Evolutionary conservation across 2,329 filamentous ascomycete species (phyloP).

Genomic region (Hypoxylon sp.): DNA sequence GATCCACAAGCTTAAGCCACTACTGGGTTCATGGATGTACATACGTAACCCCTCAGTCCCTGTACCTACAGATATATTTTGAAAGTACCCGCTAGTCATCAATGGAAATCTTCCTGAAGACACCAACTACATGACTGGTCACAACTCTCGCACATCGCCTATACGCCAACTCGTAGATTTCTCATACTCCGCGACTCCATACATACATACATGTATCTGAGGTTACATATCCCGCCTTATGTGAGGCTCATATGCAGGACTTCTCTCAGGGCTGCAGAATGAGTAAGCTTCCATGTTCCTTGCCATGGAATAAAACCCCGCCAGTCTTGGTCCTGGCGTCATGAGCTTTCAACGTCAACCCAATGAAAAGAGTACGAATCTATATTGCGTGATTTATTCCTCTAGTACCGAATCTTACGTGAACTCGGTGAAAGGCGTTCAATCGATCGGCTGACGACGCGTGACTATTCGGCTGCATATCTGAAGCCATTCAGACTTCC

Average conservation of each 20-base stretch:
- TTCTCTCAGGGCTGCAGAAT: constrained; percentile 22
- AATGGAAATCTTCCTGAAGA: background rate
- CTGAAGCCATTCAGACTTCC: constrained; percentile 31
- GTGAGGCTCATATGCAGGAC: constrained; percentile 26
- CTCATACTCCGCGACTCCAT: background rate
- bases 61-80: background rate
- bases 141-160: constrained; percentile 1
- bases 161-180: constrained; percentile 5
- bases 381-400: constrained; percentile 23
- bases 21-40: constrained; percentile 1
- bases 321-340: constrained; percentile 7
- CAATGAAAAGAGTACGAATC: constrained; percentile 16
- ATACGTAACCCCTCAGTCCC: background rate
- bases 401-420: constrained; percentile 17
- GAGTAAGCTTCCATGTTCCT: constrained; percentile 22
- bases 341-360: constrained; percentile 4
- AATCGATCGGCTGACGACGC: constrained; percentile 24
- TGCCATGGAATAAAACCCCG: constrained; percentile 3
- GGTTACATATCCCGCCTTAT: constrained; percentile 26
- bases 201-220: background rate
- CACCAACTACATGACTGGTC: background rate
- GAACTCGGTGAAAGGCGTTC: constrained; percentile 13
- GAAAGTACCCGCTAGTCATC: background rate
- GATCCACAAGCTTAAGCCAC: constrained; percentile 6
- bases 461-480: constrained; percentile 22